These are phyloP conservation scores for Syncephalis plumigaleata DNA, from an alignment of 371 early-diverging fungal genomes.

Conservation along the genomic window DNA sequence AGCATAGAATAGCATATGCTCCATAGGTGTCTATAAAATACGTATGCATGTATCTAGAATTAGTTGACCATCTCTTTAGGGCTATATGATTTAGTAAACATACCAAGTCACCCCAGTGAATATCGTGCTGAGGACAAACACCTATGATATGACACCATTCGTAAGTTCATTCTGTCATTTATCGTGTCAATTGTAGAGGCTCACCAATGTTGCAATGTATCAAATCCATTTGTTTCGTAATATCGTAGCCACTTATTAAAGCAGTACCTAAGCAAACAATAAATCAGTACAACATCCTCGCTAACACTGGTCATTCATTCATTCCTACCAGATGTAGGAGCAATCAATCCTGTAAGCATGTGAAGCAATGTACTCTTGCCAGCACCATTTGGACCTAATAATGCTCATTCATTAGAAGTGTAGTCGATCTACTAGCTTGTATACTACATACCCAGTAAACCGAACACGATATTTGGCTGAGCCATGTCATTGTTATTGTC, in stretches of 20 bases:
- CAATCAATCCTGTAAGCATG: conserved; percentile 49
- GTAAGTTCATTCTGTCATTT: neutral
- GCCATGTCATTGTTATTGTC: too few species aligned
- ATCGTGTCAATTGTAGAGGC: neutral
- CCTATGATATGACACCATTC: neutral
- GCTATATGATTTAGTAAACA: too few species aligned
- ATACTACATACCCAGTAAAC: conserved; percentile 8
- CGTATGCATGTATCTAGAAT: too few species aligned
- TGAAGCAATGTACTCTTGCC: conserved; percentile 50
- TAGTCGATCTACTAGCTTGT: too few species aligned
- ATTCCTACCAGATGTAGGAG: conserved; percentile 36
- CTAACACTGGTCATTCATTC: too few species aligned
- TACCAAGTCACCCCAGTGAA: conserved; percentile 49
- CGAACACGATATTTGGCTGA: conserved; percentile 1
- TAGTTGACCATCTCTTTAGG: too few species aligned
- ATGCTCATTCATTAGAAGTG: conserved; percentile 15
- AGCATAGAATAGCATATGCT: conserved; percentile 59
- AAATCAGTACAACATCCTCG: too few species aligned
- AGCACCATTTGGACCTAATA: conserved; percentile 39
- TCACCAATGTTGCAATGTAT: conserved; percentile 42
- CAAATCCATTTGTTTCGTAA: conserved; percentile 23
- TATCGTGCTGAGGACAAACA: conserved; percentile 58
- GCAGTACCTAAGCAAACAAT: conserved; percentile 6
- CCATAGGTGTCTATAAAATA: conserved; percentile 25
- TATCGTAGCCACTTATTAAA: conserved; percentile 34